These are phyloP conservation scores for Trichophyton benhamiae DNA, from an alignment of 2,329 filamentous ascomycete species.

Conservation along the genomic window DNA sequence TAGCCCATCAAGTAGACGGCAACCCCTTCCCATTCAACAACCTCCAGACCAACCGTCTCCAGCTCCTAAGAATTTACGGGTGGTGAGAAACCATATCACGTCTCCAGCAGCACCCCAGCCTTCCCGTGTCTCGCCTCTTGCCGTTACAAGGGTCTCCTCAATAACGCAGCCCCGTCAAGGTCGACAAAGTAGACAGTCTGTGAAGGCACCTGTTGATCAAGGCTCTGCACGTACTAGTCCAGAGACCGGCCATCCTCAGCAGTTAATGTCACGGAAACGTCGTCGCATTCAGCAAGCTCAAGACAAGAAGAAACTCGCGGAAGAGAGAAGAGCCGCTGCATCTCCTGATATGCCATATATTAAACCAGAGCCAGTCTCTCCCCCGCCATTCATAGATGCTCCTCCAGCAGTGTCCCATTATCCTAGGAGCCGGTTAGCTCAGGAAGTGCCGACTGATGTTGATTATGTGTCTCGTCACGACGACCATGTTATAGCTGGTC, in stretches of 20 bases:
- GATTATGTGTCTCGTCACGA: conserved; percentile 36
- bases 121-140: conserved; percentile 51
- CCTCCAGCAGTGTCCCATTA: conserved; percentile 11
- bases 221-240: conserved; percentile 35
- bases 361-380: conserved; percentile 52
- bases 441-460: conserved; percentile 26
- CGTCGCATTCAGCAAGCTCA: conserved; percentile 35
- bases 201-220: conserved; percentile 19
- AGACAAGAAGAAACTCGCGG: conserved; percentile 18
- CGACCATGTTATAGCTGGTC: conserved; percentile 22
- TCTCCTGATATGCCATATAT: conserved; percentile 41
- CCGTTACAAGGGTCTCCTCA: conserved; percentile 39
- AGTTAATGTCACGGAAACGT: conserved; percentile 40
- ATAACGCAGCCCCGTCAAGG: conserved; percentile 45
- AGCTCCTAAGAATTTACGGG: conserved; percentile 41
- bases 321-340: conserved; percentile 17
- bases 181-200: conserved; percentile 26
- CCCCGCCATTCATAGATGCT: conserved; percentile 42
- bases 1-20: conserved; percentile 26
- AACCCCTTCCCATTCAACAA: conserved; percentile 31
- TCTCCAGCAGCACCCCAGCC: conserved; percentile 65
- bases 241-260: conserved; percentile 25
- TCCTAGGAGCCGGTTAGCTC: conserved; percentile 13
- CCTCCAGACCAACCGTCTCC: conserved; percentile 22
- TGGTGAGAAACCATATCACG: conserved; percentile 61